Evolutionary conservation across 257 asterid genomes (phyloP), one percentile per base, ranked within the genome.

Genomic region (Sherardia arvensis): DNA sequence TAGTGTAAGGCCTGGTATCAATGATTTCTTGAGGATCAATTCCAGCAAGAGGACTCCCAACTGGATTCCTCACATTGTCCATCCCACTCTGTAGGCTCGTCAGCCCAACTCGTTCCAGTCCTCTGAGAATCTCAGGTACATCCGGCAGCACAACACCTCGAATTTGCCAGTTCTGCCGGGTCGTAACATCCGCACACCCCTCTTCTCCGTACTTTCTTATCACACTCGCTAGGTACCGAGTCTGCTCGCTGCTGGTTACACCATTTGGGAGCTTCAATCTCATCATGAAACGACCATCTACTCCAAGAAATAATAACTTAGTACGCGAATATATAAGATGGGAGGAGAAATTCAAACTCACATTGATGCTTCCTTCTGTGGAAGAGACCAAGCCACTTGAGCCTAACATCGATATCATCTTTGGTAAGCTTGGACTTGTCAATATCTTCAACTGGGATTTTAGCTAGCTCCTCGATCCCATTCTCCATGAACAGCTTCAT

Each of bases 261-360:
- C 99, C 99, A 36, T 92, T 92, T 53, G 99, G 99, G 20, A 92
- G 97, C 86, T 92, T 92, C 57, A 92, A 76, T 59, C 99, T 83
- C 99, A 92, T 89, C 99, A 92, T 92, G 76, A 92, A 92, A 53
- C 99, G 74, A 22, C 97, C 99, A 75, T 89, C 99, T 92, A 80
- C n/a, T n/a, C n/a, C n/a, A n/a, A n/a, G n/a, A n/a, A n/a, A n/a
- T n/a, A n/a, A n/a, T n/a, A n/a, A n/a, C n/a, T n/a, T n/a, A n/a
- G n/a, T n/a, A n/a, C n/a, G n/a, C n/a, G n/a, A n/a, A n/a, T n/a
- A n/a, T n/a, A 61, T 22, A 47, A 61, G 38, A 32, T 28, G 4
- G n/a, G n/a, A n/a, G n/a, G n/a, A n/a, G n/a, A n/a, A n/a, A n/a
- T n/a, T n/a, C n/a, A 4, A 22, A 23, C 93, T 84, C 68, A 92